Percentiles rank a stretch among this genome's conserved stretches.
Conservation (phyloP, 305 asterid genomes). For the Petunia hybrid region DNA sequence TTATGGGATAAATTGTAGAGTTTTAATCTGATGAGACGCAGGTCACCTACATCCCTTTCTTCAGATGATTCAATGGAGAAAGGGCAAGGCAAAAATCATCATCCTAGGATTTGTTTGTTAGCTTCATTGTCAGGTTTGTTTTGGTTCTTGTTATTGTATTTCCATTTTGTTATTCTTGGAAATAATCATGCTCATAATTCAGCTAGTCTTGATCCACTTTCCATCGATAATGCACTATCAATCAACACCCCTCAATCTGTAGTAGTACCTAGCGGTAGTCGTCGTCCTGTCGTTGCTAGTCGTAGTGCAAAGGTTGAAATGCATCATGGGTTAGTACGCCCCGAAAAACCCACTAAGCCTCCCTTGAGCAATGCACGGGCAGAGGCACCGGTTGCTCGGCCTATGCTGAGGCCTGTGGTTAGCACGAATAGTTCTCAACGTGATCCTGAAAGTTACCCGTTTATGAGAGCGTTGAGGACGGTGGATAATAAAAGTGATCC, state of each 20-base stretch:
- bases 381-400: neutral
- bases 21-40: slow-evolving; percentile 63
- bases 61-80: slow-evolving; percentile 63
- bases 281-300: neutral
- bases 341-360: neutral
- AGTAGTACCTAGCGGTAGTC: no score
- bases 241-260: slow-evolving; percentile 30
- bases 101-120: slow-evolving; percentile 61
- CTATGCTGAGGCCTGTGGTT: neutral
- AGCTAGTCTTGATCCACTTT: slow-evolving; percentile 42
- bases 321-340: slow-evolving; percentile 27
- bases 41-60: slow-evolving; percentile 44
- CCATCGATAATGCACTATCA: slow-evolving; percentile 30
- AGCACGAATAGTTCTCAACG: slow-evolving; percentile 6
- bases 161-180: slow-evolving; percentile 61
- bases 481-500: slow-evolving; percentile 81
- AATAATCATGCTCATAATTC: slow-evolving; percentile 42
- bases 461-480: slow-evolving; percentile 71
- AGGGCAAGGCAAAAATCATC: slow-evolving; percentile 56
- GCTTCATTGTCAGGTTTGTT: slow-evolving; percentile 60
- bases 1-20: neutral
- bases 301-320: slow-evolving; percentile 36
- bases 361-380: neutral
- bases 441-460: slow-evolving; percentile 54
- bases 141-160: slow-evolving; percentile 73